These are phyloP conservation scores for Hyaloscypha finlandica DNA, from an alignment of 495 filamentous ascomycete species.

Conservation along the genomic window DNA sequence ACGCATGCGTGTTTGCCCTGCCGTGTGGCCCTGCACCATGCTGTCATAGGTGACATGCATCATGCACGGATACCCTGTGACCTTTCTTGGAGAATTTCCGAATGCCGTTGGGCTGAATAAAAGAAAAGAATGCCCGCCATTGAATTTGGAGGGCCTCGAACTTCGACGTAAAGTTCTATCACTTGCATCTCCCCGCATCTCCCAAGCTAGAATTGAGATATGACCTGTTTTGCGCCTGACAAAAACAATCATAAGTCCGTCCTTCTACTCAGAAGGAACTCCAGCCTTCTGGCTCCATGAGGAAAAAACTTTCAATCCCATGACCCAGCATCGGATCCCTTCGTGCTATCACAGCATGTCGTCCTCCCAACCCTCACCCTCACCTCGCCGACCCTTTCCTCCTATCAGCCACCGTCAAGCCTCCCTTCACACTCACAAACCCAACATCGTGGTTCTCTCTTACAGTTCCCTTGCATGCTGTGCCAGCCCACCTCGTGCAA, in stretches of 20 bases:
- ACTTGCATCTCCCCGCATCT: neutral
- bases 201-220: neutral
- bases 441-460: neutral
- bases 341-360: neutral
- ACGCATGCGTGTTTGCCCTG: slow-evolving; percentile 8
- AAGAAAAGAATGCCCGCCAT: neutral
- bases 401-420: neutral
- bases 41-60: slow-evolving; percentile 1
- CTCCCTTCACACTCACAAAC: neutral
- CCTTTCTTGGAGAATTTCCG: neutral
- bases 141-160: neutral
- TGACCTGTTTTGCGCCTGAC: neutral
- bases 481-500: neutral
- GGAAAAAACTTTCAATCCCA: neutral
- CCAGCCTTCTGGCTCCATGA: neutral
- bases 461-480: neutral
- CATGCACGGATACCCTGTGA: neutral
- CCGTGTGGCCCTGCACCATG: neutral
- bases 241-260: neutral
- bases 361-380: neutral
- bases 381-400: neutral
- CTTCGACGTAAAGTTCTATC: neutral
- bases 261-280: neutral
- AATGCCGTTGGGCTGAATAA: neutral
- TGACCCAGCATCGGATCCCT: neutral